Percentiles rank a stretch among this genome's conserved stretches.
phyloP scores from a whole-genome alignment of 2,329 filamentous ascomycete species.

The Trichoderma semiorbis region DNA sequence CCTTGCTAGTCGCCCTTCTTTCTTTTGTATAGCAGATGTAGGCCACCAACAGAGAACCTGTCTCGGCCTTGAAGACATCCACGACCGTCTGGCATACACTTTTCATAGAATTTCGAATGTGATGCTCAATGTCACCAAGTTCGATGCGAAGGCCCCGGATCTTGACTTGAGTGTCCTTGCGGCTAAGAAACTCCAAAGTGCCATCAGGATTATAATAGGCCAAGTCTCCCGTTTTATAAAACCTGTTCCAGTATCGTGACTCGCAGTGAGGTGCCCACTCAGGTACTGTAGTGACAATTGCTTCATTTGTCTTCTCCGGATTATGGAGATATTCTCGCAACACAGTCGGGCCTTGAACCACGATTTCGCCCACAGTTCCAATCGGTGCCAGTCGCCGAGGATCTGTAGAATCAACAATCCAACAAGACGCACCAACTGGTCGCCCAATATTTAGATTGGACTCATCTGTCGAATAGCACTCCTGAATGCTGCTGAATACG shows the following conservation, averaged over 20 bases:
- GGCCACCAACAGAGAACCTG: background rate
- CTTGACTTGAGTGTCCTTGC: conserved; percentile 9
- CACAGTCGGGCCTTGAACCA: conserved; percentile 7
- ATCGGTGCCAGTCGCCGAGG: background rate
- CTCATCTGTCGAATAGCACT: background rate
- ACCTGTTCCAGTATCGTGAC: background rate
- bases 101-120: background rate
- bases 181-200: conserved; percentile 2
- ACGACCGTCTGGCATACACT: background rate
- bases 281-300: background rate
- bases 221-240: conserved; percentile 12
- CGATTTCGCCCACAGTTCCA: conserved; percentile 6
- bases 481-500: background rate
- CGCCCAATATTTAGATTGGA: conserved; percentile 12
- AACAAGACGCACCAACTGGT: conserved; percentile 6
- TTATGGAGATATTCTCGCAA: conserved; percentile 25
- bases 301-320: background rate
- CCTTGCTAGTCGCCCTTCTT: background rate
- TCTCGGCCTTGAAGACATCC: background rate
- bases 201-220: background rate
- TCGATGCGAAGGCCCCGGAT: background rate
- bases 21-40: conserved; percentile 6
- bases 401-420: conserved; percentile 10
- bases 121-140: conserved; percentile 13
- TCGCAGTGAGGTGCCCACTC: background rate